phyloP scores from a whole-genome alignment of 345 rosid species.

The Arabis alpina region DNA sequence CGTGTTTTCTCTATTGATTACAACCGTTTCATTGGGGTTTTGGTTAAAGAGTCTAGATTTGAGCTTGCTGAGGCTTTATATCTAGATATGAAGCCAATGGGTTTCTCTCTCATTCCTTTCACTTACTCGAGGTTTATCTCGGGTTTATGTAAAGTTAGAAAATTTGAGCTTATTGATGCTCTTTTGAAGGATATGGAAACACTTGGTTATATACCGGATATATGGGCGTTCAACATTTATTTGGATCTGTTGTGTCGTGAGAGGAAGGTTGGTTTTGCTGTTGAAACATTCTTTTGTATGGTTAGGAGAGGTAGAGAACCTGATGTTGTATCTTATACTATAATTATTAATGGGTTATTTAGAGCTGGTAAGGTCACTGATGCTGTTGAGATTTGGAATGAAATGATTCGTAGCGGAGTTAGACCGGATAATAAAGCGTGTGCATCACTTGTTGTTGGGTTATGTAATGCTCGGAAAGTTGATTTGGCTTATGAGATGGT shows the following conservation, averaged over 20 bases:
- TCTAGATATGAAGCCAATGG: slow-evolving; percentile 61
- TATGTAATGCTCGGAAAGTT: slow-evolving; percentile 74
- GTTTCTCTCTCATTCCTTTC: slow-evolving; percentile 77
- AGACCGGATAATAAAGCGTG: slow-evolving; percentile 67
- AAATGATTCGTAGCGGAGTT: slow-evolving; percentile 66
- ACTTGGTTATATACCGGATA: slow-evolving; percentile 67
- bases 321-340: slow-evolving; percentile 84
- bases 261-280: slow-evolving; percentile 53
- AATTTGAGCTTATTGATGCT: slow-evolving; percentile 59
- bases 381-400: slow-evolving; percentile 66
- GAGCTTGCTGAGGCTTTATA: slow-evolving; percentile 73
- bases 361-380: slow-evolving; percentile 56
- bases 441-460: slow-evolving; percentile 65
- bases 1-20: slow-evolving; percentile 80
- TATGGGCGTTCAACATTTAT: slow-evolving; percentile 80
- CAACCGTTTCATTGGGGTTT: slow-evolving; percentile 84
- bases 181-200: slow-evolving; percentile 73
- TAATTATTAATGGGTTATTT: slow-evolving; percentile 71
- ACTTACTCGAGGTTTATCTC: slow-evolving; percentile 96
- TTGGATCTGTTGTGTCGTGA: slow-evolving; percentile 74
- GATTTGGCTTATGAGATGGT: slow-evolving; percentile 89
- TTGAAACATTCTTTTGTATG: slow-evolving; percentile 65
- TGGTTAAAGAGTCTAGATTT: slow-evolving; percentile 62
- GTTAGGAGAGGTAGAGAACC: slow-evolving; percentile 70
- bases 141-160: slow-evolving; percentile 66